Conservation (phyloP, 495 filamentous ascomycete genomes). For the Neurospora sublineolata region DNA sequence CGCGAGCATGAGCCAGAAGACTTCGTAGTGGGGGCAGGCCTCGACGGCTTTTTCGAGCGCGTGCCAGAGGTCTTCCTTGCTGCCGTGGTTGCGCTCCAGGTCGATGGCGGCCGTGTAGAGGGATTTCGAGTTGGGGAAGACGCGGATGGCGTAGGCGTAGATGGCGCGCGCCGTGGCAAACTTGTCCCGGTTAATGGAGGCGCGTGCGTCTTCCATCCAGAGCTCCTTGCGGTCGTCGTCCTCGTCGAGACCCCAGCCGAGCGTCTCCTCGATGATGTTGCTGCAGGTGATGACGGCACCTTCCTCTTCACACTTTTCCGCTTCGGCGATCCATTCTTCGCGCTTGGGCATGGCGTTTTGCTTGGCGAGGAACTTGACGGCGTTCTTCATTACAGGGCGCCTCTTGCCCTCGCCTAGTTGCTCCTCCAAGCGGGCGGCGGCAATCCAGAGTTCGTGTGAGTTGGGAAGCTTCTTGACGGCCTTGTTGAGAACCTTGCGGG, state of each 20-base stretch:
- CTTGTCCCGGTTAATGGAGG: conserved; percentile 61
- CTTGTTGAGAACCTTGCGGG: conserved; percentile 87
- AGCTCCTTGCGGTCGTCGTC: conserved; percentile 93
- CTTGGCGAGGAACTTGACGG: conserved; percentile 75
- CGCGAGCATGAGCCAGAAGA: conserved; percentile 92
- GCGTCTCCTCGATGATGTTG: conserved; percentile 81
- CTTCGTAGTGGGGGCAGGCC: conserved; percentile 76
- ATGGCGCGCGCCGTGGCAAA: conserved; percentile 89
- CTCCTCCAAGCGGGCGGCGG: conserved; percentile 82
- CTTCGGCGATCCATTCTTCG: conserved; percentile 93
- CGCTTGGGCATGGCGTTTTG: conserved; percentile 93
- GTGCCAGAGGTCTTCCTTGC: conserved; percentile 67
- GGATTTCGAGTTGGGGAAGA: conserved; percentile 72
- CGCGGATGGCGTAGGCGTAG: conserved; percentile 77
- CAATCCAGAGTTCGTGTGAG: conserved; percentile 92
- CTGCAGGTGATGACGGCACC: conserved; percentile 76
- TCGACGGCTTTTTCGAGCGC: conserved; percentile 89
- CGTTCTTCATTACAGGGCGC: conserved; percentile 88
- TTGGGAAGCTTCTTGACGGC: conserved; percentile 87
- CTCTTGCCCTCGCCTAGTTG: conserved; percentile 63
- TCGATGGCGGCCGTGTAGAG: conserved; percentile 86
- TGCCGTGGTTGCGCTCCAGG: conserved; percentile 82
- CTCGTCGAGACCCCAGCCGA: conserved; percentile 89
- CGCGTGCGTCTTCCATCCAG: conserved; percentile 86
- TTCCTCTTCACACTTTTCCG: conserved; percentile 89